Evolutionary conservation across 495 filamentous ascomycete genomes (phyloP).

Genomic region (Ascobolus immersus): DNA sequence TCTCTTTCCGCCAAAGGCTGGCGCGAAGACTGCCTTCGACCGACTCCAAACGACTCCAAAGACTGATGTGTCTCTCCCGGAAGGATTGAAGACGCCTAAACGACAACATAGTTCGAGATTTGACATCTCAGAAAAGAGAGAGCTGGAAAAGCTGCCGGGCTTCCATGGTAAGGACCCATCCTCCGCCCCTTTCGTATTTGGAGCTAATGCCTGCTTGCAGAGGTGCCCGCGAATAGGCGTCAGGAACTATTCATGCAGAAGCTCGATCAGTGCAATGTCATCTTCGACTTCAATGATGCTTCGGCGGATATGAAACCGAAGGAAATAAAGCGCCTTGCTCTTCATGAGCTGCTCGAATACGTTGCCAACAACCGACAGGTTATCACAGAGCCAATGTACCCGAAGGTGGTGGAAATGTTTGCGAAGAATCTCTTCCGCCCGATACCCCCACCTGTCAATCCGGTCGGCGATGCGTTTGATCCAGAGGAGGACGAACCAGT

Average conservation of each 20-base stretch:
- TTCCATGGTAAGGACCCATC: conserved; percentile 34
- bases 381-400: conserved; percentile 98
- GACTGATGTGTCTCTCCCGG: conserved; percentile 42
- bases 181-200: background rate
- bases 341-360: conserved; percentile 93
- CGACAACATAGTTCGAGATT: conserved; percentile 93
- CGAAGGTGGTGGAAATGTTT: conserved; percentile 96
- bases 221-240: conserved; percentile 78
- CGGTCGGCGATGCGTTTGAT: conserved; percentile 94
- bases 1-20: conserved; percentile 71
- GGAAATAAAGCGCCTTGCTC: conserved; percentile 90
- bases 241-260: conserved; percentile 99
- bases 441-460: conserved; percentile 88
- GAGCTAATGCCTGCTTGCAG: conserved; percentile 15
- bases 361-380: conserved; percentile 96
- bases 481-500: conserved; percentile 97
- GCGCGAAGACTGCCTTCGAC: conserved; percentile 75
- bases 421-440: conserved; percentile 94
- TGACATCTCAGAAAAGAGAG: conserved; percentile 86
- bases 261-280: conserved; percentile 99
- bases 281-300: conserved; percentile 98
- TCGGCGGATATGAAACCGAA: conserved; percentile 99
- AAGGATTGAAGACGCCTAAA: conserved; percentile 83
- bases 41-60: conserved; percentile 80
- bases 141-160: conserved; percentile 91